Evolutionary conservation across 163 green algal genomes (phyloP), one percentile per base, ranked within the genome.

Genomic region (Chlamydomonas reinhardtii): DNA sequence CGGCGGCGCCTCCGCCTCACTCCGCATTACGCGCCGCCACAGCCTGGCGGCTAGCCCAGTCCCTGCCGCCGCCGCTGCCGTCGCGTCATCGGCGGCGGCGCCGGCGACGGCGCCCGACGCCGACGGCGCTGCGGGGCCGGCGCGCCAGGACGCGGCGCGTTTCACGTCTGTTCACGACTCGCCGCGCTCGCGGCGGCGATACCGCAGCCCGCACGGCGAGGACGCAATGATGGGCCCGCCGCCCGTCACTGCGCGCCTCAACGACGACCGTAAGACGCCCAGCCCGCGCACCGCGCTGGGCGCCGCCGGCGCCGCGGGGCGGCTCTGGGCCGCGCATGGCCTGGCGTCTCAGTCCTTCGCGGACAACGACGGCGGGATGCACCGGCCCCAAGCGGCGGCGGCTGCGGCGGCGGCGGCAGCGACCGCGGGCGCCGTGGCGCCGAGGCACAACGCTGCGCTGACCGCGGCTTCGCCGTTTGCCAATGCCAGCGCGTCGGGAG

Each of bases 241-340:
- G 24, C 72, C 82, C 72, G 37, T 87, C 72, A 87, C 82, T 3
- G 82, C 82, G 0, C 72, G 72, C 34, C 61, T 87, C 29, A 39
- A 76, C 61, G 82, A 87, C 59, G 82, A 73, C n/a, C 37, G 72
- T 27, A 87, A 87, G 82, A 87, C 82, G 59, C 82, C 82, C 17
- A 82, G 72, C 61, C 80, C 80, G 27, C 54, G 80, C 22, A 86
- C 69, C 22, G 31, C 3, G 32, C 32, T 31, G 70, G 70, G 70
- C 70, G 24, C 11, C 31, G 29, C 17, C 66, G 66, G n/a, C 29
- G n/a, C n/a, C 66, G 2, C 66, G 14, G 31, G n/a, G 34, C 66
- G 29, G n/a, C 66, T 16, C n/a, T 22, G 66, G 24, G 66, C 48
- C 48, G 48, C 48, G 48, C 48, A 56, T 14, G 48, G 48, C 48